These are phyloP conservation scores for Rhizopogon roseolus DNA, from an alignment of 768 basidiomycete genomes.

Conservation along the genomic window DNA sequence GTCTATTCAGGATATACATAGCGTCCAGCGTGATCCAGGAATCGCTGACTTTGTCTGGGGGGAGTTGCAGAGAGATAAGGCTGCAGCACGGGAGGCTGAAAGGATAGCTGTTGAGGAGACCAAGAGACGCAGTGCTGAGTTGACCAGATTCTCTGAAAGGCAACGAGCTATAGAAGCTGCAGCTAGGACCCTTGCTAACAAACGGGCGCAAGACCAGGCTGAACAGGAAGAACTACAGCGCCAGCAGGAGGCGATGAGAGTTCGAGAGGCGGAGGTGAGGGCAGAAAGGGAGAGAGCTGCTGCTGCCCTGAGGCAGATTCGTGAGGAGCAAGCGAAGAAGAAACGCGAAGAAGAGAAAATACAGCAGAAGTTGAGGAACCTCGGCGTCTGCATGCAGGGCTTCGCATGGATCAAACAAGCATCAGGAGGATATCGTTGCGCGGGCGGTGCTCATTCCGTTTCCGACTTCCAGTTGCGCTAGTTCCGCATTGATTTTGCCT, in stretches of 20 bases:
- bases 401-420: constrained; percentile 38
- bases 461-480: constrained; percentile 20
- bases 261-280: constrained; percentile 10
- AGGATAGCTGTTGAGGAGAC: constrained; percentile 14
- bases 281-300: constrained; percentile 13
- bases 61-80: constrained; percentile 38
- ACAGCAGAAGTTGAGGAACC: constrained; percentile 35
- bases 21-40: constrained; percentile 39
- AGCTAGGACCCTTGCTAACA: constrained; percentile 12
- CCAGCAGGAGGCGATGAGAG: constrained; percentile 14
- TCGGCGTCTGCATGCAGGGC: constrained; percentile 48
- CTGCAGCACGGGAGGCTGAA: constrained; percentile 17
- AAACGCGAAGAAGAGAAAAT: constrained; percentile 23
- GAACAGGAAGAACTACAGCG: constrained; percentile 13
- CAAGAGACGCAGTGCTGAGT: constrained; percentile 11
- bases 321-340: constrained; percentile 17
- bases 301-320: constrained; percentile 26
- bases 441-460: constrained; percentile 42
- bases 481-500: not conserved
- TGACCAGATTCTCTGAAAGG: constrained; percentile 11
- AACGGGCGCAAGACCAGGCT: constrained; percentile 19
- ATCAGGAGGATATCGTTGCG: constrained; percentile 43
- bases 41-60: constrained; percentile 50
- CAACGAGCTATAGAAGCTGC: constrained; percentile 6
- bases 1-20: not conserved